Base-by-base conservation (phyloP, 2,329 filamentous ascomycete genomes). In the Myriosclerotinia duriaeana region DNA sequence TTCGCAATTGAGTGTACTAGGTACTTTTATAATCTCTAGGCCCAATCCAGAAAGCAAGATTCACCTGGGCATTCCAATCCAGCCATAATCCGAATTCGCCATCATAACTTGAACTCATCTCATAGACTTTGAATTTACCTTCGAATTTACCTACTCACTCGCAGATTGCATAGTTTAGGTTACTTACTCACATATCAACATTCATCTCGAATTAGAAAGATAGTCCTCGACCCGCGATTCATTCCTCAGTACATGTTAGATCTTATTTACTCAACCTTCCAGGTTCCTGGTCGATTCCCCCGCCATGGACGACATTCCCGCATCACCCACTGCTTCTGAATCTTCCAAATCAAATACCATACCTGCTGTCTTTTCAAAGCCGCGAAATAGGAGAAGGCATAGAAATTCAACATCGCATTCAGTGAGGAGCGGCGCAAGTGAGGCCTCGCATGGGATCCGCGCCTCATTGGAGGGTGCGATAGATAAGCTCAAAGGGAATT, bases 281-380 rank as follows among this genome's bases (percentile, higher is more conserved):
- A 36, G 36, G 20, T 36, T 52, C 26, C 53, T 22, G 53, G 53
- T 38, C 12, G 54, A 52, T 53, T 50, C 34, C 36, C 46, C 63
- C 58, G 60, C 42, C 52, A 64, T 64, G 65, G 59, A 66, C 54
- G 54, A 60, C n/a, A 34, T 40, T 60, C 54, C 63, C 17, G 5
- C 42, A 6, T 65, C 63, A 48, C 63, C 63, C 15, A 60, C 63
- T 4, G 56, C 53, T 14, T 65, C 72, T 11, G 67, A 71, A 55
- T 74, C 72, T 46, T 71, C 74, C 4, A 67, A 69, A 38, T 66
- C 69, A 34, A 71, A 68, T 40, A 70, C 72, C 11, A 56, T 76
- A 44, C 53, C 69, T 1, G 67, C 70, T 15, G 66, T 74, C n/a
- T 71, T 75, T 53, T 73, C 73, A 12, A 76, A 74, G 54, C 66